phyloP scores from a whole-genome alignment of 805 yeast species.

The Ogataea nonfermentans region DNA sequence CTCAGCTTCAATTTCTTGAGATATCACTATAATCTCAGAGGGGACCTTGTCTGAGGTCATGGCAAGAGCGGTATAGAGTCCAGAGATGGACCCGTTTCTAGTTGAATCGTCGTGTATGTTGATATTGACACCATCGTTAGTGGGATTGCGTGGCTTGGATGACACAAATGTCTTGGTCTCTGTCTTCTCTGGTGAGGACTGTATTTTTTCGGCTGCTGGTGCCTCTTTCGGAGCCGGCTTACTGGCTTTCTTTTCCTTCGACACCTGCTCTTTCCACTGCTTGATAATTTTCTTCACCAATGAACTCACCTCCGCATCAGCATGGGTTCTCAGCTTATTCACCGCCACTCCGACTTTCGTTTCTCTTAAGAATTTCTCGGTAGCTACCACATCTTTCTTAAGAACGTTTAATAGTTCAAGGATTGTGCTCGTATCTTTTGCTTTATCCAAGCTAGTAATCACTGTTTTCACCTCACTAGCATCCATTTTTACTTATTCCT shows the following conservation, averaged over 20 bases:
- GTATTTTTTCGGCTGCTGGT: constrained; percentile 15
- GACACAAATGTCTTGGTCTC: constrained; percentile 38
- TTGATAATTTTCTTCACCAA: constrained; percentile 81
- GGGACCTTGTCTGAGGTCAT: constrained; percentile 61
- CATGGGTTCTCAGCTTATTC: constrained; percentile 73
- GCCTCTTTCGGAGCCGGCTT: constrained; percentile 18
- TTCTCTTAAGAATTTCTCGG: constrained; percentile 82
- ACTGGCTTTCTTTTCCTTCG: constrained; percentile 49
- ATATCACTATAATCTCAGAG: constrained; percentile 54
- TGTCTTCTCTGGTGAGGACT: constrained; percentile 10
- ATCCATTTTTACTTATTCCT: constrained; percentile 47
- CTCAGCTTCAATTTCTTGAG: constrained; percentile 70
- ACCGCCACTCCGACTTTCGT: constrained; percentile 98
- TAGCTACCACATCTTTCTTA: constrained; percentile 73
- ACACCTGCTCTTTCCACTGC: constrained; percentile 88
- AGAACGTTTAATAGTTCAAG: constrained; percentile 63
- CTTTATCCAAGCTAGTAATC: constrained; percentile 72
- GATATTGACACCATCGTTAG: constrained; percentile 76
- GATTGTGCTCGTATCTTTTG: constrained; percentile 60
- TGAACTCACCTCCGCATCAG: constrained; percentile 62
- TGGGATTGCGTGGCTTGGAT: constrained; percentile 68
- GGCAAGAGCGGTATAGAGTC: constrained; percentile 86
- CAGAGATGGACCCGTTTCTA: constrained; percentile 80
- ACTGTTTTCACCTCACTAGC: constrained; percentile 69
- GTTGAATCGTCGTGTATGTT: constrained; percentile 70